Evolutionary conservation across 1,284 basidiomycete species (phyloP).

Genomic region (Schizophyllum amplum): DNA sequence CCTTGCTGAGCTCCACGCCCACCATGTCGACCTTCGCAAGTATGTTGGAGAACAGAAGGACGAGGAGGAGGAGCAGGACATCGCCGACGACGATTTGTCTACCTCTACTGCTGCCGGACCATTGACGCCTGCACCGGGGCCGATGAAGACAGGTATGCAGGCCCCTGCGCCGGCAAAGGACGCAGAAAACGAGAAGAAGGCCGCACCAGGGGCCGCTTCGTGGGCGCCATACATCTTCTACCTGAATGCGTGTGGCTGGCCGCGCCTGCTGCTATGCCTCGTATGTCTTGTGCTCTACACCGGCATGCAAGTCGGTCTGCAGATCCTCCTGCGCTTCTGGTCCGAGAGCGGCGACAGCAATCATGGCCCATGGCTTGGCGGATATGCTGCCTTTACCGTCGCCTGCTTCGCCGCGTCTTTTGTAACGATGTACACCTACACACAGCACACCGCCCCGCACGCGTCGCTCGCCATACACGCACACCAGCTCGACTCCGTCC

Average conservation of each 20-base stretch:
- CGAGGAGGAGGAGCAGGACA: constrained; percentile 2
- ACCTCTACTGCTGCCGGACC: background rate
- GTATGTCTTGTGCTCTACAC: constrained; percentile 2
- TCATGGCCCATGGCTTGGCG: constrained; percentile 13
- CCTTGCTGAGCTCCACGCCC: constrained; percentile 5
- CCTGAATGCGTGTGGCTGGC: constrained; percentile 4
- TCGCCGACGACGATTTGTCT: background rate
- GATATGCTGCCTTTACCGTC: constrained; percentile 16
- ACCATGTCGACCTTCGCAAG: constrained; percentile 3
- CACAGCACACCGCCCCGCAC: constrained; percentile 11
- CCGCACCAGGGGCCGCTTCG: constrained; percentile 2
- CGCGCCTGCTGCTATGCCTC: constrained; percentile 2
- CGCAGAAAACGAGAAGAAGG: constrained; percentile 6
- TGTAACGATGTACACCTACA: constrained; percentile 11
- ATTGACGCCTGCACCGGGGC: background rate
- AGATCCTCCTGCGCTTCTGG: constrained; percentile 7
- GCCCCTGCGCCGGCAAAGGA: background rate
- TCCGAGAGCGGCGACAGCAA: constrained; percentile 5
- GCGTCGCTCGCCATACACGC: constrained; percentile 14
- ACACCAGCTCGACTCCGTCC: constrained; percentile 8
- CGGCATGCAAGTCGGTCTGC: constrained; percentile 8
- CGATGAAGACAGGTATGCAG: background rate
- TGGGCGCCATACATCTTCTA: constrained; percentile 14
- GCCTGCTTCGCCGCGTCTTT: constrained; percentile 7
- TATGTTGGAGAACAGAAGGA: constrained; percentile 8